A percentile compares a stretch with the other conserved stretches of the same genome.
These are phyloP conservation scores for Trichoderma gamsii DNA, from an alignment of 495 filamentous ascomycete species.

Conservation along the genomic window DNA sequence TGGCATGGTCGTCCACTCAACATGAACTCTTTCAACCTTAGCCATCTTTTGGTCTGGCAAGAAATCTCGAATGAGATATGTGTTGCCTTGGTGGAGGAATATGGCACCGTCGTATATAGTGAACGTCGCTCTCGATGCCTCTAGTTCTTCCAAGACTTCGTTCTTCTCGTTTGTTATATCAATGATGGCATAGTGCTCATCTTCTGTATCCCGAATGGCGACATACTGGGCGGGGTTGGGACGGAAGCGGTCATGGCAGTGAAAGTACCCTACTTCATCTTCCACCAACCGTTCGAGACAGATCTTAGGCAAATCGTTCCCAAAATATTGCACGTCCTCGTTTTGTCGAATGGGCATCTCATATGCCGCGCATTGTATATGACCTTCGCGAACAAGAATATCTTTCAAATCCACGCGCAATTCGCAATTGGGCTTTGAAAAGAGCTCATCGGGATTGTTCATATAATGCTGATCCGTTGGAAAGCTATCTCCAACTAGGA, in stretches of 20 bases:
- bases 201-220: constrained; percentile 85
- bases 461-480: constrained; percentile 95
- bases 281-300: constrained; percentile 67
- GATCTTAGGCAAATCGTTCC: constrained; percentile 64
- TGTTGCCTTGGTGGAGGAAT: constrained; percentile 90
- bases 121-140: constrained; percentile 90
- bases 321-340: constrained; percentile 76
- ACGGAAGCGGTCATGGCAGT: constrained; percentile 82
- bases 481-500: constrained; percentile 87
- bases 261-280: constrained; percentile 75
- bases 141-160: constrained; percentile 87
- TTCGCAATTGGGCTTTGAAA: constrained; percentile 82
- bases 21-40: constrained; percentile 64
- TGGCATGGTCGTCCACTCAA: constrained; percentile 92
- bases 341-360: constrained; percentile 83
- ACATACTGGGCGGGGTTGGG: constrained; percentile 79
- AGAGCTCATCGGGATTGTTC: constrained; percentile 95
- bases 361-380: constrained; percentile 91
- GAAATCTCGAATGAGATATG: constrained; percentile 87
- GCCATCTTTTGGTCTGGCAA: constrained; percentile 71
- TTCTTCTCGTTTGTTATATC: constrained; percentile 80
- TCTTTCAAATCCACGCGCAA: constrained; percentile 88
- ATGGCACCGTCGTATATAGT: constrained; percentile 96
- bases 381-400: constrained; percentile 84
- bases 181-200: constrained; percentile 87